Base-by-base conservation (phyloP, 495 filamentous ascomycete genomes). In the Diplogelasinospora grovesii region DNA sequence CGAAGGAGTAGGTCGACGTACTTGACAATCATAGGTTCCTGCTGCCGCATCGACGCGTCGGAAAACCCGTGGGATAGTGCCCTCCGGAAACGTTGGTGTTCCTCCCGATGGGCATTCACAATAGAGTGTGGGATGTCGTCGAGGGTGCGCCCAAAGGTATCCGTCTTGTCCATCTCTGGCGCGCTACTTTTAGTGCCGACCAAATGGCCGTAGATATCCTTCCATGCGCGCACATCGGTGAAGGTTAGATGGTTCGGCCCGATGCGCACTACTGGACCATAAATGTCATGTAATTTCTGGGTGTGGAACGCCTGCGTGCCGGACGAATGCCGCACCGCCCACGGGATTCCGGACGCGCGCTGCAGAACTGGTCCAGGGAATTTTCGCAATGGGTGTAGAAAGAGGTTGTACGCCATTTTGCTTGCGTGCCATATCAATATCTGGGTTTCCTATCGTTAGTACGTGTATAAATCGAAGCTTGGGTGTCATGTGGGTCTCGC, bases 151-250 rank as follows among this genome's bases (percentile, higher is more conserved):
- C 42, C 41, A 22, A 59, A 64, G 27, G 35, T 44, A 43, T 61
- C 54, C 29, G 66, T 52, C 41, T 69, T 71, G 13, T 49, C 26
- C 36, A 68, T 54, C 16, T 63, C 55, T 5, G 41, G 40, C 18
- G 27, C 23, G 15, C 7, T 2, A 22, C 26, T 36, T 19, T 24
- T 27, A 18, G 20, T 22, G 14, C 56, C 50, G 38, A 53, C 48
- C n/a, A 46, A 56, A 46, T 58, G 53, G 5, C 70, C 73, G 41
- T 79, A 77, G 26, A 85, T 79, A 46, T 81, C 78, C 22, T 68
- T 66, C 66, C 72, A 79, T 7, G 79, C 74, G 3, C 50, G 44
- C 0, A 64, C 52, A 1, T 68, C 64, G 43, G 61, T 71, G 59
- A 78, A 83, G 5, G 66, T 70, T 2, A 85, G 54, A 38, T 76